Conservation (phyloP, 2,329 filamentous ascomycete genomes). For the Phyllosticta citribraziliensis region DNA sequence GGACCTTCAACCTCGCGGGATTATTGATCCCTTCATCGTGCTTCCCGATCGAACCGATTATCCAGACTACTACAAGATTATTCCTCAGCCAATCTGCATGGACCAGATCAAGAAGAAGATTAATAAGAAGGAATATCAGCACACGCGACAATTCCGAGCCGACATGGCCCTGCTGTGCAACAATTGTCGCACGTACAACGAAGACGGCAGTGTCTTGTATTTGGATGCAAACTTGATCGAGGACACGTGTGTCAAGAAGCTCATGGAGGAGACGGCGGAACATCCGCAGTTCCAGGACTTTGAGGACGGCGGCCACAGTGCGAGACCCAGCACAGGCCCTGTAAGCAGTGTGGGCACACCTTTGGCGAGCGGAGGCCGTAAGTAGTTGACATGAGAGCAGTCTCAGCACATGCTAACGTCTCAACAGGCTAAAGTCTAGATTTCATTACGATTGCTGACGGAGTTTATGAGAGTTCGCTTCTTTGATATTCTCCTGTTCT, state of each 20-base stretch:
- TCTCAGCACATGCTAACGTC: background rate
- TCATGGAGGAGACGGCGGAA: constrained; percentile 45
- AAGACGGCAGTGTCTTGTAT: constrained; percentile 86
- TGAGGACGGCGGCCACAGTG: constrained; percentile 42
- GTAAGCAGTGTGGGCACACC: constrained; percentile 54
- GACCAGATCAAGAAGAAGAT: constrained; percentile 91
- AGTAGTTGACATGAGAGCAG: background rate
- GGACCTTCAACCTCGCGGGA: constrained; percentile 57
- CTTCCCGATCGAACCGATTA: constrained; percentile 82
- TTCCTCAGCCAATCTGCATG: constrained; percentile 89
- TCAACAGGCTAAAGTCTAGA: background rate
- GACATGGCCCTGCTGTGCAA: constrained; percentile 78
- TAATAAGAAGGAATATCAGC: constrained; percentile 88
- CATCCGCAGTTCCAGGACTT: constrained; percentile 49
- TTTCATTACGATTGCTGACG: background rate
- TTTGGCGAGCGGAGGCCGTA: constrained; percentile 5
- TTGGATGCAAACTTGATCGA: constrained; percentile 88
- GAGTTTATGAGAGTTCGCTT: background rate
- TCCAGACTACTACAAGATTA: constrained; percentile 91
- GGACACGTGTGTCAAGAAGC: constrained; percentile 42
- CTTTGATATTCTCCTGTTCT: background rate
- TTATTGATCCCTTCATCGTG: constrained; percentile 91
- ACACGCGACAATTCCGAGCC: constrained; percentile 65
- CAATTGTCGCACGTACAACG: constrained; percentile 94
- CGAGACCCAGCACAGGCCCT: constrained; percentile 40